Evolutionary conservation across 306 rosid species (phyloP).

Genomic region (Ochetophila trinervis): DNA sequence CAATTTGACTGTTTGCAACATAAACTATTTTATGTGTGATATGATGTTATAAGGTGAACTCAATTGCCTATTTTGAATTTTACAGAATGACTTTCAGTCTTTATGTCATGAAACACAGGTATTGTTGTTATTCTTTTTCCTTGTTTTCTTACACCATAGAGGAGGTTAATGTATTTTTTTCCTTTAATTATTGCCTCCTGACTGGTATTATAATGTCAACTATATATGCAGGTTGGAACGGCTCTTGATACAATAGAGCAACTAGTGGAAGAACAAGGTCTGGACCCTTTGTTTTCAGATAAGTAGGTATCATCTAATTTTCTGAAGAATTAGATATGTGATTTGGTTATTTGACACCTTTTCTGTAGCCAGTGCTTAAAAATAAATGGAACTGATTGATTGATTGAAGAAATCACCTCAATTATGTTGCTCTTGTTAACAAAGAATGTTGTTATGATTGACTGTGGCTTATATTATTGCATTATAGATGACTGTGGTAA

Average conservation of each 20-base stretch:
- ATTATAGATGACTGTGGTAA: conserved; percentile 12
- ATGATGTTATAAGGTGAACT: conserved; percentile 11
- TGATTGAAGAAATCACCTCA: too few relatives aligned
- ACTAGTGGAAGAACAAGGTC: conserved; percentile 69
- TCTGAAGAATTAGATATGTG: neutral
- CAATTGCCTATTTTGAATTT: conserved; percentile 16
- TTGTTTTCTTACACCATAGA: too few relatives aligned
- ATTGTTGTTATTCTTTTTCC: conserved; percentile 4
- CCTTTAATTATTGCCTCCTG: neutral
- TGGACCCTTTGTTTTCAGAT: conserved; percentile 56
- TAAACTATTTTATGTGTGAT: neutral
- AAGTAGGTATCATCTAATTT: conserved; percentile 44
- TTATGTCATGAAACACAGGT: conserved; percentile 62
- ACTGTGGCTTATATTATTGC: neutral
- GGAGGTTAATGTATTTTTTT: too few relatives aligned
- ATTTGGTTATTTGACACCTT: neutral
- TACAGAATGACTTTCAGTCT: conserved; percentile 62
- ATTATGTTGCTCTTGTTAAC: too few relatives aligned
- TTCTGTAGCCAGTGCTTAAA: neutral
- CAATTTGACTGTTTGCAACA: neutral
- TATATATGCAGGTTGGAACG: conserved; percentile 52
- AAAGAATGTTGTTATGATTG: neutral
- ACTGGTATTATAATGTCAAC: conserved; percentile 7
- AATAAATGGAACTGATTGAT: neutral
- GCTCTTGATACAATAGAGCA: conserved; percentile 73